Base-by-base conservation (phyloP, 139 green algal species). In the Spirogloea muscicola region DNA sequence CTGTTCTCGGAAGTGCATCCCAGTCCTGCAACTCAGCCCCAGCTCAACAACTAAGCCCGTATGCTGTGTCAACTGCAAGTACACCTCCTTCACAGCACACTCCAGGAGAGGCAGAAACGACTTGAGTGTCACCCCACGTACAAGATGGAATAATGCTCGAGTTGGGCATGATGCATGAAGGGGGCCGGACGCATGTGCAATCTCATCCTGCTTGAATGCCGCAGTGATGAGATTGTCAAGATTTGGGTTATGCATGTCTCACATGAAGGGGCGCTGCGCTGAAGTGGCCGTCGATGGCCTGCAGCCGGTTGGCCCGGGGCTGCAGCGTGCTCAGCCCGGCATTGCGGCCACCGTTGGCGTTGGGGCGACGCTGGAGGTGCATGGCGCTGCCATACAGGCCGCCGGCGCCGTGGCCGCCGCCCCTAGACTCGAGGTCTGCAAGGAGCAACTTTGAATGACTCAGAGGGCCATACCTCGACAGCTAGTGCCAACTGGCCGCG, bases 391-490 rank as follows among this genome's bases (percentile, higher is more conserved):
- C 72, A 72, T 52, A 78, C 52, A 29, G 7, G 10, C 25, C 25
- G 39, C 39, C 9, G 7, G 21, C 7, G 21, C 21, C 64, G 9
- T 40, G 27, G 13, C 9, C 25, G 40, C 49, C 48, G 7, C 72
- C 72, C 27, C 72, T 27, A n/a, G 72, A 77, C 16, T 25, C 63
- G 16, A 80, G 34, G 25, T 80, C 72, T 80, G 72, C 16, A 18
- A 77, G 5, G 37, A 77, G 34, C 21, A 75, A 21, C 10, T 21
- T 48, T 33, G 34, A 25, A 75, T 55, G n/a, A 76, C 9, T 58
- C 33, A 38, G 31, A 49, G 2, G 37, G 42, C 18, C 27, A 27
- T 43, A 5, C 27, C 34, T n/a, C 36, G 37, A 59, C 36, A 67
- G 58, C n/a, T 46, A 27, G 5, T 21, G 27, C 21, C 2, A 67